Percentiles rank a stretch among this genome's conserved stretches.
Conservation (phyloP, 1,284 basidiomycete species). For the Sanghuangporus sanghuang region DNA sequence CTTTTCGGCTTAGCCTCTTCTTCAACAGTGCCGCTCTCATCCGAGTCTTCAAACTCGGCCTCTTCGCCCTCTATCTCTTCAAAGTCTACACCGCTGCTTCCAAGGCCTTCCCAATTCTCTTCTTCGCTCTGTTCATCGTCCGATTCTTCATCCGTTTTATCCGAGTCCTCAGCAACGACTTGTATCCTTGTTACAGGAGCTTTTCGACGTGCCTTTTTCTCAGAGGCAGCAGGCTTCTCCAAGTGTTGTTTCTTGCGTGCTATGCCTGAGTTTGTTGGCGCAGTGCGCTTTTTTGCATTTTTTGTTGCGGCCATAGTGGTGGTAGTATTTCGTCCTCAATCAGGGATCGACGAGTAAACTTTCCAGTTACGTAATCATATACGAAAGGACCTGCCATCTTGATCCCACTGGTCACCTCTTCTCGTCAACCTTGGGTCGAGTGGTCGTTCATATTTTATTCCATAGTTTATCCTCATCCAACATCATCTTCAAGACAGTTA, state of each 20-base stretch:
- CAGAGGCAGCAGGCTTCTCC: neutral
- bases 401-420: neutral
- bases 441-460: neutral
- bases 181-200: slow-evolving; percentile 19
- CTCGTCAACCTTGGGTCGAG: neutral
- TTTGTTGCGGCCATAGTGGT: slow-evolving; percentile 7
- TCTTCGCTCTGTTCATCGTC: slow-evolving; percentile 15
- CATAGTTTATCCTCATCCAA: neutral
- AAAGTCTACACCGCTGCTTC: slow-evolving; percentile 4
- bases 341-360: neutral
- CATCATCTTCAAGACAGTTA: too few relatives aligned
- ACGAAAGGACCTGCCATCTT: too few relatives aligned
- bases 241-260: slow-evolving; percentile 2
- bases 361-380: neutral
- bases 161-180: slow-evolving; percentile 8
- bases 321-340: too few relatives aligned
- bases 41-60: slow-evolving; percentile 24
- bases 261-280: neutral
- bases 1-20: slow-evolving; percentile 21
- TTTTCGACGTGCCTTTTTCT: slow-evolving; percentile 10
- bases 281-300: slow-evolving; percentile 2
- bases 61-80: slow-evolving; percentile 19
- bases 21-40: slow-evolving; percentile 17
- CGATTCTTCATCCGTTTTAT: slow-evolving; percentile 18
- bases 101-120: neutral